These are phyloP conservation scores for Rhodomyrtus tomentosa DNA, from an alignment of 345 rosid genomes.

Conservation along the genomic window DNA sequence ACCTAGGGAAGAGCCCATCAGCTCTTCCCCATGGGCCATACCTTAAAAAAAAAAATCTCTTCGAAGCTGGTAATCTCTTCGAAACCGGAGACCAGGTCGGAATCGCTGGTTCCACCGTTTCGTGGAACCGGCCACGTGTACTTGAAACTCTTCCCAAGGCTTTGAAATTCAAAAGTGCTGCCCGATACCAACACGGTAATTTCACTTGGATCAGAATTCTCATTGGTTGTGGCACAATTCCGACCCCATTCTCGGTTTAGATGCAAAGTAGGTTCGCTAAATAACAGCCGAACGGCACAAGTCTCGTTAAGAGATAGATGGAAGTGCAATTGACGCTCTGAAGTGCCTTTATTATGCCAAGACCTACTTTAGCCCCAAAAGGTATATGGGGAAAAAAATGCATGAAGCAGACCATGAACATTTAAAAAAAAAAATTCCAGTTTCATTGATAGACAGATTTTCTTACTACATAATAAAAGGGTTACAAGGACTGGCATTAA, in stretches of 20 bases:
- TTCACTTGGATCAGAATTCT: not conserved
- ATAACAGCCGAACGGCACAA: not conserved
- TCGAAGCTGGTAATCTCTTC: too few relatives aligned
- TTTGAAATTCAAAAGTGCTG: not conserved
- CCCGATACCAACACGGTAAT: not conserved
- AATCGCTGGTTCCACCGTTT: too few relatives aligned
- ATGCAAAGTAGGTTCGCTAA: not conserved
- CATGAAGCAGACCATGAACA: not conserved
- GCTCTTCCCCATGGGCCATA: too few relatives aligned
- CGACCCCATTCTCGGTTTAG: not conserved
- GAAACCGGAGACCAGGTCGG: too few relatives aligned
- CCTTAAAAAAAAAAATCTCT: too few relatives aligned
- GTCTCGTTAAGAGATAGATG: not conserved
- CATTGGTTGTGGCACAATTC: not conserved
- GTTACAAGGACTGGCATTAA: not conserved
- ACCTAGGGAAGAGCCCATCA: too few relatives aligned
- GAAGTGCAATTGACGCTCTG: not conserved
- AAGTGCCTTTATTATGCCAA: not conserved
- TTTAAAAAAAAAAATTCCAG: not conserved
- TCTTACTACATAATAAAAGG: not conserved
- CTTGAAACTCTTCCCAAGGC: too few relatives aligned
- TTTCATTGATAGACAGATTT: not conserved
- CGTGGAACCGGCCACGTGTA: too few relatives aligned
- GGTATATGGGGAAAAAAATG: not conserved
- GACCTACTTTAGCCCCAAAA: not conserved